These are phyloP conservation scores for Tubosaeta brunneosetosa DNA, from an alignment of 768 basidiomycete species.

Conservation along the genomic window DNA sequence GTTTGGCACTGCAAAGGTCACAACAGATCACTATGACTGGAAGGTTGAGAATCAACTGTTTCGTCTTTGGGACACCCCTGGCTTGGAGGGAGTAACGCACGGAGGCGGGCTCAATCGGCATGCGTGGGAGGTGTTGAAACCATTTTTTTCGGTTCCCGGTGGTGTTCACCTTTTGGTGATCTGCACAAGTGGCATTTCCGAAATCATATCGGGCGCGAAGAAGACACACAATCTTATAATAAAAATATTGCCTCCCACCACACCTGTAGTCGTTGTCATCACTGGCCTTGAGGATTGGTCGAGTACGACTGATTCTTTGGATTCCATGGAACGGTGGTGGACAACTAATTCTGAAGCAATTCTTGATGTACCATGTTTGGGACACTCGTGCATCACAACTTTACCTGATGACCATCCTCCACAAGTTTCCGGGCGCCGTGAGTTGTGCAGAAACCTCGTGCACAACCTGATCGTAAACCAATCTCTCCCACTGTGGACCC, in stretches of 20 bases:
- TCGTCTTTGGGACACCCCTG: slow-evolving; percentile 30
- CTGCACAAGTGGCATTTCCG: slow-evolving; percentile 23
- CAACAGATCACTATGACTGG: slow-evolving; percentile 9
- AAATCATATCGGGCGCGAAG: slow-evolving; percentile 12
- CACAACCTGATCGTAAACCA: slow-evolving; percentile 14
- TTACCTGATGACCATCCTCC: slow-evolving; percentile 19
- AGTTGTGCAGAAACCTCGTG: slow-evolving; percentile 14
- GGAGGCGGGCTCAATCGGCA: slow-evolving; percentile 16
- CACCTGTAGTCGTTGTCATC: slow-evolving; percentile 27
- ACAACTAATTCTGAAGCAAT: slow-evolving; percentile 26
- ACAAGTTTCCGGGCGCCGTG: slow-evolving; percentile 15
- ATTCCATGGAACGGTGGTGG: slow-evolving; percentile 39
- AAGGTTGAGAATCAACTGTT: slow-evolving; percentile 8
- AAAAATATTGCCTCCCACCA: slow-evolving; percentile 8
- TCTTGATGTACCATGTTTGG: slow-evolving; percentile 28
- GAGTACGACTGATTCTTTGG: neutral
- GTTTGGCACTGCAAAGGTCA: slow-evolving; percentile 15
- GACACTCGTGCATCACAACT: slow-evolving; percentile 38
- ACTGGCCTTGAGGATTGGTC: slow-evolving; percentile 30
- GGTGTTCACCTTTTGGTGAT: slow-evolving; percentile 25
- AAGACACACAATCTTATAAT: slow-evolving; percentile 17
- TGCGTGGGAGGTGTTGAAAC: slow-evolving; percentile 16
- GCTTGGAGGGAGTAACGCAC: slow-evolving; percentile 20
- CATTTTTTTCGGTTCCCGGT: slow-evolving; percentile 17
- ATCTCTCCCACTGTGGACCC: slow-evolving; percentile 16